Conservation (phyloP, 495 filamentous ascomycete species). For the Parathielavia hyrcaniae region DNA sequence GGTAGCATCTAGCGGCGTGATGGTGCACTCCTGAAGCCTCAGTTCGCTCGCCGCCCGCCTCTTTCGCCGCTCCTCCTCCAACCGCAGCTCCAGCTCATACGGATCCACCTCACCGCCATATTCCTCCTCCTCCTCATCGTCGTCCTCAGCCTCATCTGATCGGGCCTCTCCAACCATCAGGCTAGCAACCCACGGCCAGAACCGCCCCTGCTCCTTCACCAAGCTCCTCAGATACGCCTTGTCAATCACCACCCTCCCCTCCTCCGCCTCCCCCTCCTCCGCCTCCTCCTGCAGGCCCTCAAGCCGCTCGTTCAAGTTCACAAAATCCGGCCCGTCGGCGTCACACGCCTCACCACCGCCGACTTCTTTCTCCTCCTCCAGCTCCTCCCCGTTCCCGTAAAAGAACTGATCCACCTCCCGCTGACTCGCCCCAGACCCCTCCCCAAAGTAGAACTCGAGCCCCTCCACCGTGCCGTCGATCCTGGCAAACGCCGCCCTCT, state of each 20-base stretch:
- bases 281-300: slow-evolving; percentile 33
- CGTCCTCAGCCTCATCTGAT: slow-evolving; percentile 47
- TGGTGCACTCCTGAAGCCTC: slow-evolving; percentile 18
- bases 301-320: slow-evolving; percentile 47
- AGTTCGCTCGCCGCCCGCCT: slow-evolving; percentile 18
- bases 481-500: too few species aligned
- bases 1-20: slow-evolving; percentile 12
- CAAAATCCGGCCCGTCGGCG: slow-evolving; percentile 54
- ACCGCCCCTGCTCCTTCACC: slow-evolving; percentile 54
- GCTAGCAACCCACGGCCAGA: slow-evolving; percentile 70
- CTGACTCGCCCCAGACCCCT: too few species aligned
- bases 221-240: slow-evolving; percentile 52
- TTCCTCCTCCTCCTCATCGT: slow-evolving; percentile 45
- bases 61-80: slow-evolving; percentile 31
- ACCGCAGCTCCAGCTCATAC: slow-evolving; percentile 36
- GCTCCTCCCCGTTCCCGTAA: not conserved
- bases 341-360: not conserved
- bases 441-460: too few species aligned
- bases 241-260: slow-evolving; percentile 33
- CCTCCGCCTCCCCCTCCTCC: slow-evolving; percentile 36
- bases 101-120: slow-evolving; percentile 34
- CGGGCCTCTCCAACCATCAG: slow-evolving; percentile 64
- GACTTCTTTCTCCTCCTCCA: slow-evolving; percentile 21
- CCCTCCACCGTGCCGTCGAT: too few species aligned
- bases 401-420: not conserved